Evolutionary conservation across 1,284 basidiomycete species (phyloP).

Genomic region (Porogramme epimiltina): DNA sequence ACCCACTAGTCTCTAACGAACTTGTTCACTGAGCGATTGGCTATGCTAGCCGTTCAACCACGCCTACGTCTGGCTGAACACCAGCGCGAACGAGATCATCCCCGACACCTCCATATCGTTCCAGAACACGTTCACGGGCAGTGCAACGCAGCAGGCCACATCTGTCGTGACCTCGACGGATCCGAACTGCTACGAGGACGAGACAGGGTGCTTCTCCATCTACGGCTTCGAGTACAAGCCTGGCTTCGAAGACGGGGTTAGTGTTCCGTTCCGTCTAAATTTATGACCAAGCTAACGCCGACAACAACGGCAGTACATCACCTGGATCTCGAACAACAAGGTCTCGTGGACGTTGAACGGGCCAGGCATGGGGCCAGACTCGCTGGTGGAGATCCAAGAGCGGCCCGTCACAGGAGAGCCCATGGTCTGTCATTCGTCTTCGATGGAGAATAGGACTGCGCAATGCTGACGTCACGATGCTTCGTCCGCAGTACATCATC

Average conservation of each 20-base stretch:
- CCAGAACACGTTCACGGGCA: conserved; percentile 55
- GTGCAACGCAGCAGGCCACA: conserved; percentile 62
- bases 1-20: conserved; percentile 10
- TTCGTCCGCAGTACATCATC: conserved; percentile 44
- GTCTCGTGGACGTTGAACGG: conserved; percentile 60
- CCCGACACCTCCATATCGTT: conserved; percentile 46
- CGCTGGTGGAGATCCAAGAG: conserved; percentile 50
- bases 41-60: conserved; percentile 60
- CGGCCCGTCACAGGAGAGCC: conserved; percentile 67
- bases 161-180: conserved; percentile 52
- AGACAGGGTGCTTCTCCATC: conserved; percentile 43
- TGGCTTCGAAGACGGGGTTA: conserved; percentile 38
- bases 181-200: conserved; percentile 53
- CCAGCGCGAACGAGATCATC: conserved; percentile 49
- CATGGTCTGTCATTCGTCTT: conserved; percentile 43
- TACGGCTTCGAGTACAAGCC: conserved; percentile 50
- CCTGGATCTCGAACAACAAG: conserved; percentile 56
- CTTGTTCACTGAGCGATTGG: not conserved
- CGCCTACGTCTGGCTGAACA: conserved; percentile 57
- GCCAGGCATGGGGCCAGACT: conserved; percentile 57
- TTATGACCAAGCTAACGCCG: not conserved
- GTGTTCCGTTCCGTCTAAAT: conserved; percentile 14
- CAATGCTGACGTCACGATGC: not conserved
- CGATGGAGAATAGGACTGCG: not conserved
- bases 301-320: conserved; percentile 46